These are phyloP conservation scores for Danielozyma ontarioensis DNA, from an alignment of 805 yeast species.

Conservation along the genomic window DNA sequence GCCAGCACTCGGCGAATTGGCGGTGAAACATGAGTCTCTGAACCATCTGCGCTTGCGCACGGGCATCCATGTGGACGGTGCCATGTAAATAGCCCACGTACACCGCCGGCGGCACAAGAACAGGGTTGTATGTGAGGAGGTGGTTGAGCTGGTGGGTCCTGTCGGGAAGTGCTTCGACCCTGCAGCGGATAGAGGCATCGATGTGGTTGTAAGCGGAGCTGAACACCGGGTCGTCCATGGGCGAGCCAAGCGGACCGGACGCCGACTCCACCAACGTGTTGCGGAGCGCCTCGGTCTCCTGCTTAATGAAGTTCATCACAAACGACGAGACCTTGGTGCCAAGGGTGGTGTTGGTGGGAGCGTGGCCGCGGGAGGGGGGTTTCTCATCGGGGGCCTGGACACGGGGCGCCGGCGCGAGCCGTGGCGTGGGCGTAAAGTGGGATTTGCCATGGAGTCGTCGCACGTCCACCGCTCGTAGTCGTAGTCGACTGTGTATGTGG, in stretches of 20 bases:
- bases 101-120: slow-evolving; percentile 22
- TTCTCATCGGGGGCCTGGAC: too few relatives aligned
- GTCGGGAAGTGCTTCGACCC: neutral
- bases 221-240: too few relatives aligned
- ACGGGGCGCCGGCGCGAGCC: too few relatives aligned
- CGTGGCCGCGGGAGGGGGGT: too few relatives aligned
- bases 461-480: too few relatives aligned
- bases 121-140: slow-evolving; percentile 27
- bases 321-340: slow-evolving; percentile 4
- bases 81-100: slow-evolving; percentile 15
- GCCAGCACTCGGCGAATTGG: slow-evolving; percentile 27
- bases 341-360: too few relatives aligned
- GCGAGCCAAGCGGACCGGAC: too few relatives aligned
- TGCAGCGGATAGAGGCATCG: neutral
- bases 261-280: slow-evolving; percentile 4
- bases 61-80: slow-evolving; percentile 12
- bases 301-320: slow-evolving; percentile 5
- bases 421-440: too few relatives aligned
- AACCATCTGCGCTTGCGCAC: slow-evolving; percentile 14
- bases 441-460: too few relatives aligned
- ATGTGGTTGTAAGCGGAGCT: too few relatives aligned
- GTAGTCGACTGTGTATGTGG: neutral
- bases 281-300: slow-evolving; percentile 7
- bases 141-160: neutral
- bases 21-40: slow-evolving; percentile 26